Evolutionary conservation across 2,329 filamentous ascomycete genomes (phyloP), one percentile per base, ranked within the genome.

Genomic region (Stemphylium vesicarium): DNA sequence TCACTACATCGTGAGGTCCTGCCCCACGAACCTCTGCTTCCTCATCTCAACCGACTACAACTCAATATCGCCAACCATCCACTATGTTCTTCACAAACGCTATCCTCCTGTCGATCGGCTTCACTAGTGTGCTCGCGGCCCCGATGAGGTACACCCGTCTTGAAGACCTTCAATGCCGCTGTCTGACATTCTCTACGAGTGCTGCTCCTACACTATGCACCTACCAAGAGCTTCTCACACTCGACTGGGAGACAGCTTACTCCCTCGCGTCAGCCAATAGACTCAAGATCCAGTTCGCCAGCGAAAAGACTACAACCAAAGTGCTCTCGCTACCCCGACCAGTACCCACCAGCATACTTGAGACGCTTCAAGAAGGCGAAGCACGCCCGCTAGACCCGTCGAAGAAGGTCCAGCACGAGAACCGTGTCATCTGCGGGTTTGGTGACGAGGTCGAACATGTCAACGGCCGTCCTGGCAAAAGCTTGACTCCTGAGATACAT

Each of bases 251-350:
- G 13, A 57, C 62, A 0, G 69, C 69, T 5, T 60, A 60, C n/a
- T 52, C 49, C 0, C 57, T 71, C 11, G 67, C 69, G 2, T 56
- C 56, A 11, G 46, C 59, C 13, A 60, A 65, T 50, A 57, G 64
- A 4, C 53, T 72, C 46, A 58, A 60, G 20, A 59, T 72, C 22
- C 58, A 66, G 12, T 69, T 71, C 48, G 65, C 68, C 6, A 66
- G 57, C 46, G 35, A 64, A 33, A 46, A 15, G 13, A 62, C 68
- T 13, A 60, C 69, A 16, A 38, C 57, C 13, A 62, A 49, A 33
- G 58, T 71, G 10, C 65, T 71, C 5, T 40, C 59, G 1, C 60
- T 61, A 2, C 37, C 60, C 4, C 44, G 50, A 8, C 68, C 64
- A 4, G 36, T 71, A 2, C 64, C 66, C 11, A 64, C 50, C 13